A percentile compares a stretch with the other conserved stretches of the same genome.
Conservation (phyloP, 148 eudicot genomes). For the Rhododendron molle region DNA sequence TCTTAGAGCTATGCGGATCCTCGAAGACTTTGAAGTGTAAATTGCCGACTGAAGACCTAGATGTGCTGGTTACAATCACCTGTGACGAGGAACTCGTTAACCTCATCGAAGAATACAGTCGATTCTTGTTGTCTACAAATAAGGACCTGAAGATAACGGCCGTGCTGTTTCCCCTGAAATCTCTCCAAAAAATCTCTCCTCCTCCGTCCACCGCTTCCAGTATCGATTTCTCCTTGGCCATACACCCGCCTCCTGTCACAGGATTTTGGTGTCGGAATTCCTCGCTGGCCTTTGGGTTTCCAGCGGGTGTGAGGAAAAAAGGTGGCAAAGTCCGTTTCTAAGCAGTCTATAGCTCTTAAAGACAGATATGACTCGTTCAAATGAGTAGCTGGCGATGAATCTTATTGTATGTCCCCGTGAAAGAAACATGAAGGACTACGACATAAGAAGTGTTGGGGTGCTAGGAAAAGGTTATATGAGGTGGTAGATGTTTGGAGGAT, state of each 20-base stretch:
- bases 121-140: not conserved
- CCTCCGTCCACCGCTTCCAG: conserved; percentile 18
- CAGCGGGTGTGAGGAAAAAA: not conserved
- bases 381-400: too few relatives aligned
- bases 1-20: conserved; percentile 50
- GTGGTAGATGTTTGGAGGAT: too few relatives aligned
- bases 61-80: conserved; percentile 54
- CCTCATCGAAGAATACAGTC: conserved; percentile 61
- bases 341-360: too few relatives aligned
- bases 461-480: too few relatives aligned
- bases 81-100: conserved; percentile 63
- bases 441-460: too few relatives aligned
- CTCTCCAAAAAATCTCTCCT: conserved; percentile 22
- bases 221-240: not conserved
- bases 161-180: conserved; percentile 33
- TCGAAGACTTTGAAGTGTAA: conserved; percentile 51
- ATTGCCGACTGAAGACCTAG: conserved; percentile 70
- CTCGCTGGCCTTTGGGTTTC: not conserved
- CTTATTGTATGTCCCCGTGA: too few relatives aligned
- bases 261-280: not conserved
- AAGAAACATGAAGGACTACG: too few relatives aligned
- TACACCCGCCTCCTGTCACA: not conserved
- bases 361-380: too few relatives aligned
- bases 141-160: conserved; percentile 51
- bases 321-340: not conserved